Conservation (phyloP, 1,284 basidiomycete genomes). For the Omphalotus olearius region DNA sequence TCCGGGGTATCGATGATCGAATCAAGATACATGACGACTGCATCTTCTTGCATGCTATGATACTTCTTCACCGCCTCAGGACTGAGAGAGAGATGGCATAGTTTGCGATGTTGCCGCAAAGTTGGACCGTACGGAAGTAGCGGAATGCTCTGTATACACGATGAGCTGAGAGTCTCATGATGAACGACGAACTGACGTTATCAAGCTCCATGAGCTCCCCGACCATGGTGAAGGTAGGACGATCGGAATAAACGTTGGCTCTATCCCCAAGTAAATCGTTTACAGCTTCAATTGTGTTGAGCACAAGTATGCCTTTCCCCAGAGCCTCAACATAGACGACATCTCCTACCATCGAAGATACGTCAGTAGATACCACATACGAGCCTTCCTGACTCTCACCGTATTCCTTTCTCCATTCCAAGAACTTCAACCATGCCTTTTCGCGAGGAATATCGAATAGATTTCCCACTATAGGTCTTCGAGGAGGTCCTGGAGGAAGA, state of each 20-base stretch:
- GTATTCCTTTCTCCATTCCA: conserved; percentile 4
- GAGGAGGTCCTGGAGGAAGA: conserved; percentile 7
- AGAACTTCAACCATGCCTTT: conserved; percentile 6
- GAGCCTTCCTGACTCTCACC: neutral
- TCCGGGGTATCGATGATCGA: conserved; percentile 18
- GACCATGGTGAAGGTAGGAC: conserved; percentile 7
- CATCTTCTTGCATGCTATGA: conserved; percentile 21
- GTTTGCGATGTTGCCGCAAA: conserved; percentile 23
- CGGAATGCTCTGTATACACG: neutral
- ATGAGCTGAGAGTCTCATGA: neutral
- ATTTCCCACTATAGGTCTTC: conserved; percentile 6
- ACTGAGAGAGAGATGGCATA: conserved; percentile 23
- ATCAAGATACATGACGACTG: conserved; percentile 17
- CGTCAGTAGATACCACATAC: neutral
- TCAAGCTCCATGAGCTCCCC: conserved; percentile 7
- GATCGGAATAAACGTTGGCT: conserved; percentile 1
- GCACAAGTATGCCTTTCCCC: conserved; percentile 6
- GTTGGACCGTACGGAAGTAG: conserved; percentile 19
- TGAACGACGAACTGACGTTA: neutral
- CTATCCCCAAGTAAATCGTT: conserved; percentile 2
- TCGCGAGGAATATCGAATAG: conserved; percentile 5
- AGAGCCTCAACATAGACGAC: conserved; percentile 3
- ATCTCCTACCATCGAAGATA: neutral
- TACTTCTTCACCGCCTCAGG: conserved; percentile 25
- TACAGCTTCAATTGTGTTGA: conserved; percentile 2